Base-by-base conservation (phyloP, 2,329 filamentous ascomycete species). In the Coniochaeta sp. region DNA sequence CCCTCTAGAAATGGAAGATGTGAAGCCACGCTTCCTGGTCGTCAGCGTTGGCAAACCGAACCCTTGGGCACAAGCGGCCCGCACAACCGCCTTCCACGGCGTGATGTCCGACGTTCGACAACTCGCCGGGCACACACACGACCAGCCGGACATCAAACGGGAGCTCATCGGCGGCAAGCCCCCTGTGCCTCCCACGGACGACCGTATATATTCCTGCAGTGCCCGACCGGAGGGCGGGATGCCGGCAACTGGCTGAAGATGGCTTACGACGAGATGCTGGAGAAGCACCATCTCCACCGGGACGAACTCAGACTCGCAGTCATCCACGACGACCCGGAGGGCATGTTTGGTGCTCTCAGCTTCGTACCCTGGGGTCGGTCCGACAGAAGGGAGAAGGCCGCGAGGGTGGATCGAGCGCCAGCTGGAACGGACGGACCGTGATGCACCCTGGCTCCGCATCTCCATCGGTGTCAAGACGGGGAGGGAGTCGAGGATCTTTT, bases 41-140 rank as follows among this genome's bases (percentile, higher is more conserved):
- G 81, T 91, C 71, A 94, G 89, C 56, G 79, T 99, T 56, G 94
- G 94, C 59, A 97, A 97, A n/a, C n/a, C n/a, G n/a, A n/a, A n/a
- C n/a, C n/a, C n/a, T n/a, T n/a, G n/a, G n/a, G n/a, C n/a, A n/a
- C n/a, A n/a, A n/a, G n/a, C n/a, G n/a, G n/a, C n/a, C n/a, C n/a
- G n/a, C n/a, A n/a, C n/a, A n/a, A n/a, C n/a, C n/a, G 90, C 91
- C 13, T 94, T 91, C 12, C 92, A 97, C 71, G 80, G 83, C 52
- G 80, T 90, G 42, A 80, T 96, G 57, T 73, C 79, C 51, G 73
- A 78, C 3, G 70, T 92, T 8, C 74, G 76, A 18, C 73, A 70
- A 14, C 65, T 69, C 24, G 70, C 86, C 22, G 60, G 64, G n/a
- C n/a, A n/a, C n/a, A n/a, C n/a, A n/a, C 14, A 59, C 4, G 52